phyloP scores from a whole-genome alignment of 2,329 filamentous ascomycete species.

The Hypoxylon sp. region DNA sequence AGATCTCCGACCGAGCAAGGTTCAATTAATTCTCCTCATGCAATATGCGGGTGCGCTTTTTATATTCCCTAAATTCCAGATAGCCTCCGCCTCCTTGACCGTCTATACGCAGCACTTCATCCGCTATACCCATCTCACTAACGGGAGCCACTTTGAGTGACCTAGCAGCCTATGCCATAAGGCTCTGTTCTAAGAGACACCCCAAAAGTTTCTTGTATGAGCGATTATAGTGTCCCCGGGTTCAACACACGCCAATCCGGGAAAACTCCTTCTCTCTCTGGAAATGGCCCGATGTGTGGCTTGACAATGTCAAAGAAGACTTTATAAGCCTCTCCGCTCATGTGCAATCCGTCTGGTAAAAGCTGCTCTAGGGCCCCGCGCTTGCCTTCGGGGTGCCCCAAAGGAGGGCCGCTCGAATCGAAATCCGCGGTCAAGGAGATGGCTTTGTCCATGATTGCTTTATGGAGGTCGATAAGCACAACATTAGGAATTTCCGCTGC shows the following conservation, averaged over 20 bases:
- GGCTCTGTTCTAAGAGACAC: constrained; percentile 12
- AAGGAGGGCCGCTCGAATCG: constrained; percentile 62
- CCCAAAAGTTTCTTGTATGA: constrained; percentile 18
- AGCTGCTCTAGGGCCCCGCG: constrained; percentile 67
- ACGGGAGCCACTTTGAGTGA: constrained; percentile 1
- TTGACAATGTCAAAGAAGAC: constrained; percentile 66
- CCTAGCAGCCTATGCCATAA: constrained; percentile 13
- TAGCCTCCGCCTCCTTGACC: neutral
- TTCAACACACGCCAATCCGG: constrained; percentile 63
- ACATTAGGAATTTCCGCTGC: constrained; percentile 77
- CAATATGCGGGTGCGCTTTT: constrained; percentile 17
- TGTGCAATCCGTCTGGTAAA: constrained; percentile 72
- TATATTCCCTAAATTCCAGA: neutral
- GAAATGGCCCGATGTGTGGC: constrained; percentile 63
- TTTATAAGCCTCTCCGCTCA: constrained; percentile 68
- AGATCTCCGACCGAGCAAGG: constrained; percentile 28
- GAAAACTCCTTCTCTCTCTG: constrained; percentile 58
- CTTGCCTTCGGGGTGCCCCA: constrained; percentile 67
- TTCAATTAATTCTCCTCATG: constrained; percentile 25
- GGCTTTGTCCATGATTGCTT: constrained; percentile 80
- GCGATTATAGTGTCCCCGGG: constrained; percentile 42
- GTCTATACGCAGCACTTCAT: neutral
- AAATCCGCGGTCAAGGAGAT: constrained; percentile 70
- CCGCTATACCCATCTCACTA: constrained; percentile 14
- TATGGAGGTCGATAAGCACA: constrained; percentile 84